Evolutionary conservation across 148 eudicot genomes (phyloP).

Genomic region (Polygonum maritimum): DNA sequence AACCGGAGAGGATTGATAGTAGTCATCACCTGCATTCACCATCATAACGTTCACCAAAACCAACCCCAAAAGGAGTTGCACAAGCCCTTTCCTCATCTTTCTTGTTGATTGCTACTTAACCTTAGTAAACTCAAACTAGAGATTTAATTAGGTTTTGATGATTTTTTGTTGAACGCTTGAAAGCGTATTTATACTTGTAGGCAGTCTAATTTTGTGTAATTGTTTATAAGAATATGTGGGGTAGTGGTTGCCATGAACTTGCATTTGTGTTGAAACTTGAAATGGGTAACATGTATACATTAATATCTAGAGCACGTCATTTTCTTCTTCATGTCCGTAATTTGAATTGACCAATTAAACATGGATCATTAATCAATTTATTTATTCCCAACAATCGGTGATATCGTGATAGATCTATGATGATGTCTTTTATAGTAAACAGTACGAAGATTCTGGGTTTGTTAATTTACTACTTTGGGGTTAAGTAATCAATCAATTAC

Average conservation of each 20-base stretch:
- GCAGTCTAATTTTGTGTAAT: neutral
- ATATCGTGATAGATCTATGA: neutral
- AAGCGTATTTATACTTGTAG: neutral
- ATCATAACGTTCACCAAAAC: neutral
- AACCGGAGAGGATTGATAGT: neutral
- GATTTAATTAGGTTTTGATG: neutral
- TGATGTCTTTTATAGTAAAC: neutral
- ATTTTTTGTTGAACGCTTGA: neutral
- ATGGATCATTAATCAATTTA: neutral
- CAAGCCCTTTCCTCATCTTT: neutral
- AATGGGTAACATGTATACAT: neutral
- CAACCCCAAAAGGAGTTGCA: neutral
- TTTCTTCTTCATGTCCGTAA: neutral
- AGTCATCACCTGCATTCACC: neutral
- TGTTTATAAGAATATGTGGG: neutral
- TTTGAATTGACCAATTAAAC: neutral
- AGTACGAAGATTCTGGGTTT: neutral
- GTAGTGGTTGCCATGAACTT: neutral
- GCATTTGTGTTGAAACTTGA: neutral
- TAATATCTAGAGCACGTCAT: too few species aligned
- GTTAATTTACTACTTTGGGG: neutral
- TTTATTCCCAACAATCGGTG: neutral
- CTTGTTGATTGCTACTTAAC: neutral
- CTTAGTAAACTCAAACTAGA: too few species aligned
- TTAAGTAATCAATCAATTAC: neutral